Conservation (phyloP, 2,329 filamentous ascomycete genomes). For the Mycosphaerella sp. region DNA sequence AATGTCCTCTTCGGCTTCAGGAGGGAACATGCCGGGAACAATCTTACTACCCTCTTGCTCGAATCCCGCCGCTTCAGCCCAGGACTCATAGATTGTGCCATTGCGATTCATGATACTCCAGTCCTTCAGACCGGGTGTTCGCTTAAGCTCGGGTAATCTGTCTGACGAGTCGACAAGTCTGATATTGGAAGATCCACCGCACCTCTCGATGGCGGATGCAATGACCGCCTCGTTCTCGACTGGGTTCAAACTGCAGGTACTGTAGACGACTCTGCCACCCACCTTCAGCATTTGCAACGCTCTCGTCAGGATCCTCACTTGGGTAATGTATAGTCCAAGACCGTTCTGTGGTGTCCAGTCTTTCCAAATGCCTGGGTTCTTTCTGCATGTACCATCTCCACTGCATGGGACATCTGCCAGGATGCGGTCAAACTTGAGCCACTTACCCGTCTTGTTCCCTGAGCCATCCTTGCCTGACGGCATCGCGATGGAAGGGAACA, state of each 20-base stretch:
- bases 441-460: constrained; percentile 51
- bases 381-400: constrained; percentile 86
- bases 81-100: constrained; percentile 70
- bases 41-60: constrained; percentile 61
- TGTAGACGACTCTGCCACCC: constrained; percentile 91
- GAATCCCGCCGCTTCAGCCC: constrained; percentile 57
- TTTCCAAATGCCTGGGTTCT: constrained; percentile 91
- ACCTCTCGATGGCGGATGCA: constrained; percentile 79
- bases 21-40: constrained; percentile 77
- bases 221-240: constrained; percentile 95
- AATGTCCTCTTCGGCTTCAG: constrained; percentile 52
- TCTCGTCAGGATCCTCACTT: constrained; percentile 82
- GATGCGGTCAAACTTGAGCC: constrained; percentile 95
- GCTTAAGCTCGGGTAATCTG: constrained; percentile 67
- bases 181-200: constrained; percentile 75
- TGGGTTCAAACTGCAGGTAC: constrained; percentile 98
- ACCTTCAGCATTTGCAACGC: constrained; percentile 94
- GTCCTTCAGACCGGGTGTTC: constrained; percentile 65
- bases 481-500: constrained; percentile 90
- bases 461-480: constrained; percentile 47
- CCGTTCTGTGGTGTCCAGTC: constrained; percentile 88
- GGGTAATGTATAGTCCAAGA: constrained; percentile 77
- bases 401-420: constrained; percentile 95
- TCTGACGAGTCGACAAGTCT: constrained; percentile 77
- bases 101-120: constrained; percentile 93